phyloP scores from a whole-genome alignment of 805 yeast species.

The Nakazawaea anatomiae region DNA sequence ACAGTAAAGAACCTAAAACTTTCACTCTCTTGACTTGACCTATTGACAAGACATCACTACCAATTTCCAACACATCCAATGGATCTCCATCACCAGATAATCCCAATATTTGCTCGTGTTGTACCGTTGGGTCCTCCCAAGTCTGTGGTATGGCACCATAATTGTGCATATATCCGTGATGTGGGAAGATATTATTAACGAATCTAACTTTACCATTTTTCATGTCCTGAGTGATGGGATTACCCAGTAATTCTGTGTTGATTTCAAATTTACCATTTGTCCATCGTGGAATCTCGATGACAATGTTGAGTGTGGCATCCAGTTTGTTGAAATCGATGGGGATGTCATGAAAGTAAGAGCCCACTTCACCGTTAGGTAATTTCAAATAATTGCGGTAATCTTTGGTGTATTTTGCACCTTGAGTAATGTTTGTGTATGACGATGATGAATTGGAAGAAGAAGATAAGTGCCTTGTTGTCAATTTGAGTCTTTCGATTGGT shows the following conservation, averaged over 20 bases:
- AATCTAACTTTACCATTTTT: constrained; percentile 73
- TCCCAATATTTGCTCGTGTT: constrained; percentile 24
- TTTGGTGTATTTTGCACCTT: constrained; percentile 32
- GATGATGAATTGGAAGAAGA: neutral
- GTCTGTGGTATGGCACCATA: constrained; percentile 91
- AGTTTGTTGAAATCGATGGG: constrained; percentile 46
- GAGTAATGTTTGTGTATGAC: neutral
- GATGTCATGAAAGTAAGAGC: constrained; percentile 69
- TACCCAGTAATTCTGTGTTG: constrained; percentile 46
- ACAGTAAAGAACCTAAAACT: constrained; percentile 69
- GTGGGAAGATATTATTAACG: constrained; percentile 75
- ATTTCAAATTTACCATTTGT: constrained; percentile 81
- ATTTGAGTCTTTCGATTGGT: constrained; percentile 5
- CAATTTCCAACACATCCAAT: constrained; percentile 89
- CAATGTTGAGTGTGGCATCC: constrained; percentile 48
- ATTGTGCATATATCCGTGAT: constrained; percentile 79
- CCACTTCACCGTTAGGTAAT: constrained; percentile 36
- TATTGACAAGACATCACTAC: constrained; percentile 37
- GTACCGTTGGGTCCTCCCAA: constrained; percentile 89
- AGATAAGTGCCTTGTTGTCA: constrained; percentile 5
- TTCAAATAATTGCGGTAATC: constrained; percentile 39
- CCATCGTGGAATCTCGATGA: constrained; percentile 79
- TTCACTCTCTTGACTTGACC: constrained; percentile 59
- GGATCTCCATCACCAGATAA: constrained; percentile 91
- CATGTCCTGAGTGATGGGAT: constrained; percentile 78